Evolutionary conservation across 2,329 filamentous ascomycete genomes (phyloP).

Genomic region (Alternaria triticina): DNA sequence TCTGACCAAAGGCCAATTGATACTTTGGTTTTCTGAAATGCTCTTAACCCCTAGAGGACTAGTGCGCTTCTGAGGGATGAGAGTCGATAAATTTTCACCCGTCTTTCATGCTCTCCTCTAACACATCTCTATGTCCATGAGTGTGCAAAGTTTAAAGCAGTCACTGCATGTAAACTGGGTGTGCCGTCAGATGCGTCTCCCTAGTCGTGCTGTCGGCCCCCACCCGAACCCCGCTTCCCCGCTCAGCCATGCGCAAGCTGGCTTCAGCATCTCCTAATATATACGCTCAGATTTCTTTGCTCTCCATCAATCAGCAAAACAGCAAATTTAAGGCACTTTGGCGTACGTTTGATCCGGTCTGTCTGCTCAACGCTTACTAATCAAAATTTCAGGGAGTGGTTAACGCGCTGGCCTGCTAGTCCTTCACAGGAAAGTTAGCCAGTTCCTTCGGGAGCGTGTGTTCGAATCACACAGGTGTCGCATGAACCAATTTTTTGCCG

Average conservation of each 20-base stretch:
- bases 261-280: not conserved
- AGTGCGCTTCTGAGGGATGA: not conserved
- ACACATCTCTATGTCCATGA: not conserved
- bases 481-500: slow-evolving; percentile 13
- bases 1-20: not conserved
- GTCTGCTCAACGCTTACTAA: not conserved
- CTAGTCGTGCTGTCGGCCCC: not conserved
- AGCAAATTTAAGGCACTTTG: slow-evolving; percentile 6
- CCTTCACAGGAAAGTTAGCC: slow-evolving; percentile 24
- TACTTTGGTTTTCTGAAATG: not conserved
- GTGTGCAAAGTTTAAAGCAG: not conserved
- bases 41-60: not conserved
- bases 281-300: fast-evolving
- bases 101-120: not conserved
- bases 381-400: slow-evolving; percentile 17
- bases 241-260: not conserved
- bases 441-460: slow-evolving; percentile 39
- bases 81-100: not conserved
- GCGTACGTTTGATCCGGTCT: not conserved
- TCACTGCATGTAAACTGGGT: not conserved
- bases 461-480: slow-evolving; percentile 39
- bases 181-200: not conserved
- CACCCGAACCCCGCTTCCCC: not conserved
- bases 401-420: slow-evolving; percentile 37
- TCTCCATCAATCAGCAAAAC: slow-evolving; percentile 3